Conservation (phyloP, 192 early-diverging fungal species). For the Geosiphon pyriformis region DNA sequence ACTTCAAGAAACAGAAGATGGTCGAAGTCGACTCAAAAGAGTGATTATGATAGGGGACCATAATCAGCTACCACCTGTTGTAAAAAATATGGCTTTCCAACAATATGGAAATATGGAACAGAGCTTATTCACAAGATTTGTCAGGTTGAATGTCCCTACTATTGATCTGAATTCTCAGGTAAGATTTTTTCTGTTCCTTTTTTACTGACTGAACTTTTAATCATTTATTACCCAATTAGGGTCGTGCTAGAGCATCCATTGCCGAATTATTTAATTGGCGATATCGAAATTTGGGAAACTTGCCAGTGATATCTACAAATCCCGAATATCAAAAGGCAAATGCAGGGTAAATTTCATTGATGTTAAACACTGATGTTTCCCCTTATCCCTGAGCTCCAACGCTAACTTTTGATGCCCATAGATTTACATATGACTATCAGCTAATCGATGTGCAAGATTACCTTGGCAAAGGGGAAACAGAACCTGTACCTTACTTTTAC, state of each 20-base stretch:
- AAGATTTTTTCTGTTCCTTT: conserved; percentile 8
- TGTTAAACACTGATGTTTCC: too few species aligned
- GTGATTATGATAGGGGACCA: conserved; percentile 97
- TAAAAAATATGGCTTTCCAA: conserved; percentile 80
- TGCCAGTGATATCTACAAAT: conserved; percentile 40
- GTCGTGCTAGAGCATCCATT: conserved; percentile 74
- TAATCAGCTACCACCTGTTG: conserved; percentile 94
- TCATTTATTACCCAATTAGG: too few species aligned
- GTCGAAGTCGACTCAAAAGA: conserved; percentile 68
- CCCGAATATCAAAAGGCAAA: conserved; percentile 68
- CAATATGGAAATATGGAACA: conserved; percentile 92
- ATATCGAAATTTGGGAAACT: conserved; percentile 69
- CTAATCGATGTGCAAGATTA: conserved; percentile 80
- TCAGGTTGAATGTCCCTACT: conserved; percentile 90
- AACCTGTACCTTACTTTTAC: conserved; percentile 81
- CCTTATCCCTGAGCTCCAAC: too few species aligned
- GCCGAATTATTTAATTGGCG: conserved; percentile 84
- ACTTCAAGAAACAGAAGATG: conserved; percentile 68
- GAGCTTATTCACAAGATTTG: conserved; percentile 84
- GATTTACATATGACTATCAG: conserved; percentile 84
- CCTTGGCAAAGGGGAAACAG: conserved; percentile 72
- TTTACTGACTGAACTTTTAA: too few species aligned
- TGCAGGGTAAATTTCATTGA: conserved; percentile 38
- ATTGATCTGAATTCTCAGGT: conserved; percentile 79
- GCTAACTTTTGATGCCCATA: neutral